Evolutionary conservation across 2,329 filamentous ascomycete species (phyloP), one percentile per base, ranked within the genome.

Genomic region (Sporothrix protearum): DNA sequence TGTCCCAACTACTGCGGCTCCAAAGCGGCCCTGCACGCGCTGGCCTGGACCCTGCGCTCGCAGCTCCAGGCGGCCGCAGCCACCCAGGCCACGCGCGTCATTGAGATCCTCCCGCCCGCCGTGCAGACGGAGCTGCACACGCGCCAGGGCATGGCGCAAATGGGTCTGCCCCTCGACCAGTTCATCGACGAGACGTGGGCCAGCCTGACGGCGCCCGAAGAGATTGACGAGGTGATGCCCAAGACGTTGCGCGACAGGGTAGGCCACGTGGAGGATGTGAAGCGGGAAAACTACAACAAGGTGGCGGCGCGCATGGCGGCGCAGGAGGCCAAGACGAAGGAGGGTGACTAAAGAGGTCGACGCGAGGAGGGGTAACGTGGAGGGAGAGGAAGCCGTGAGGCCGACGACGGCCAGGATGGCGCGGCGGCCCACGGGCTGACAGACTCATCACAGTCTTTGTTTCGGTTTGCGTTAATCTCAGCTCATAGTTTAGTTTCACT

Each of bases 1-100:
- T 81, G 84, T 75, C 81, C 82, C 0, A 85, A 83, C 47, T 88
- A 88, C 79, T 86, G 82, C 69, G 84, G 84, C 1, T 83, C 83
- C 12, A 88, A 88, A 75, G 82, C 85, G 0, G 86, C 86, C 2
- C 76, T 88, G 49, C 84, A 86, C 74, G 79, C 53, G 19, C 69
- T 77, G 0, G 74, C 74, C 53, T 78, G 75, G 75, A 77, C 77
- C 1, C 75, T 79, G n/a, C 75, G 77, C 33, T 66, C 72, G 4
- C 77, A 79, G 74, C 74, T 79, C 1, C n/a, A n/a, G n/a, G 84
- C 42, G 12, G n/a, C 12, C 6, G 9, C 16, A 78, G 82, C 69
- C 80, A 78, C 83, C 9, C 6, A n/a, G 14, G 78, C 79, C 53
- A 72, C 82, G 53, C 74, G 73, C 45, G 80, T 88, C 9, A 77